Percentiles rank a stretch among this genome's conserved stretches.
phyloP scores from a whole-genome alignment of 2,329 filamentous ascomycete species.

The Sporothrix phasma region DNA sequence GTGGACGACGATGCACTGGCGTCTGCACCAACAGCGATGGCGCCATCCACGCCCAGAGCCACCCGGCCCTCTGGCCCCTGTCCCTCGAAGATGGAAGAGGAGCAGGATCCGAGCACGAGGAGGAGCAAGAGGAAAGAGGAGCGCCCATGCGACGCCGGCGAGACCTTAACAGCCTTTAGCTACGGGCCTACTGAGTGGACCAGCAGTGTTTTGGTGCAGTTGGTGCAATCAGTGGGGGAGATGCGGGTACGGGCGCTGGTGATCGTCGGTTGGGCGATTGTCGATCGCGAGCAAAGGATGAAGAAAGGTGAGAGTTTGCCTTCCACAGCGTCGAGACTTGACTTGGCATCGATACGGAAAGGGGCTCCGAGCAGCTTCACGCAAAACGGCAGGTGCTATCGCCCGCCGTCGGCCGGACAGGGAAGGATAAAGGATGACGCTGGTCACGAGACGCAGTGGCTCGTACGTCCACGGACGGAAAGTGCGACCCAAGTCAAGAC shows the following conservation, averaged over 20 bases:
- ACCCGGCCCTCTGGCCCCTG: background rate
- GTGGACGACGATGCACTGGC: background rate
- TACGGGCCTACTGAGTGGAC: background rate
- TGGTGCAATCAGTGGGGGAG: background rate
- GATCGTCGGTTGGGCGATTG: background rate
- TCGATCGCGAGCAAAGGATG: background rate
- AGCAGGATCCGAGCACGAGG: too few relatives aligned
- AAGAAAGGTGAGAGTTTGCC: background rate
- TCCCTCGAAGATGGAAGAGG: too few relatives aligned
- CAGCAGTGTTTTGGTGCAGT: background rate
- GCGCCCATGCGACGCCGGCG: background rate
- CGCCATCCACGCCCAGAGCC: background rate
- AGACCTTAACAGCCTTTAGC: slow-evolving; percentile 1
- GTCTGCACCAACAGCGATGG: background rate
- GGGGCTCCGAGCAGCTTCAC: background rate
- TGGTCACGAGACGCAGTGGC: background rate
- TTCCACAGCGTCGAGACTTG: too few relatives aligned
- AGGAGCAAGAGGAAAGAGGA: background rate
- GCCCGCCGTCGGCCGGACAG: background rate
- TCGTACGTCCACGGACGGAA: too few relatives aligned
- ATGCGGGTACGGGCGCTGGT: background rate
- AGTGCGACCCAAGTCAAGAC: too few relatives aligned
- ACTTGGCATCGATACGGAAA: too few relatives aligned
- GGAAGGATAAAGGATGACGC: background rate
- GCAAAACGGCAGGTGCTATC: slow-evolving; percentile 3